A percentile compares a stretch with the other conserved stretches of the same genome.
phyloP scores from a whole-genome alignment of 805 yeast species.

The Ogataea populi-albae region DNA sequence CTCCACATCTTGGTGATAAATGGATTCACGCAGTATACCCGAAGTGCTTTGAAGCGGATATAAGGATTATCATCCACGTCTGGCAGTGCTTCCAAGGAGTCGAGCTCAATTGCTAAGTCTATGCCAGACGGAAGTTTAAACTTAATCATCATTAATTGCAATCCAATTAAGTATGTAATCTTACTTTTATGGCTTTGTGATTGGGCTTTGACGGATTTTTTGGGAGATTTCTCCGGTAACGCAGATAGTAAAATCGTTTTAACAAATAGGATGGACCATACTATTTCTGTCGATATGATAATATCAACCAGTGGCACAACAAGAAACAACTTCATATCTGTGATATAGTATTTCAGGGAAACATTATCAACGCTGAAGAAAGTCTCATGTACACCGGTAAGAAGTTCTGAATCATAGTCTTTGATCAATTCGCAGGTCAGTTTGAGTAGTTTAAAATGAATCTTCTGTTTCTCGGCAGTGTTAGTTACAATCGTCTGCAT shows the following conservation, averaged over 20 bases:
- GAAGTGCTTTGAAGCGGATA: slow-evolving; percentile 23
- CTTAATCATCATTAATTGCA: slow-evolving; percentile 25
- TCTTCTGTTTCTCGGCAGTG: slow-evolving; percentile 3
- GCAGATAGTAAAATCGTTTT: slow-evolving; percentile 13
- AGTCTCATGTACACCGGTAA: slow-evolving; percentile 4
- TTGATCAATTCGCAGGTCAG: slow-evolving; percentile 16
- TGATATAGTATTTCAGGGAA: slow-evolving; percentile 13
- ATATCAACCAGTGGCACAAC: slow-evolving; percentile 28
- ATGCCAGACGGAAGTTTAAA: slow-evolving; percentile 28
- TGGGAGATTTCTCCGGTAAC: slow-evolving; percentile 8
- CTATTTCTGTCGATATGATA: slow-evolving; percentile 27
- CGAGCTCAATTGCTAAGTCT: slow-evolving; percentile 29
- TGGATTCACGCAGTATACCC: slow-evolving; percentile 30
- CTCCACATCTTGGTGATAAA: slow-evolving; percentile 28
- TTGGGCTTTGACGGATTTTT: background rate
- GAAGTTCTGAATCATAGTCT: slow-evolving; percentile 20
- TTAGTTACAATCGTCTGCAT: slow-evolving; percentile 5
- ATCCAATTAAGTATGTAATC: slow-evolving; percentile 17
- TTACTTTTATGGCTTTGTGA: slow-evolving; percentile 2
- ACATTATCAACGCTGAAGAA: slow-evolving; percentile 15
- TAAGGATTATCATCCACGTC: slow-evolving; percentile 10
- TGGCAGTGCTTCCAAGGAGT: slow-evolving; percentile 26
- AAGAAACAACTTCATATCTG: slow-evolving; percentile 17
- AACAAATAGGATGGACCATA: slow-evolving; percentile 32
- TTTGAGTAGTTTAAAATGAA: slow-evolving; percentile 9